phyloP scores from a whole-genome alignment of 495 filamentous ascomycete species.

The Staphylotrichum tortipilum region DNA sequence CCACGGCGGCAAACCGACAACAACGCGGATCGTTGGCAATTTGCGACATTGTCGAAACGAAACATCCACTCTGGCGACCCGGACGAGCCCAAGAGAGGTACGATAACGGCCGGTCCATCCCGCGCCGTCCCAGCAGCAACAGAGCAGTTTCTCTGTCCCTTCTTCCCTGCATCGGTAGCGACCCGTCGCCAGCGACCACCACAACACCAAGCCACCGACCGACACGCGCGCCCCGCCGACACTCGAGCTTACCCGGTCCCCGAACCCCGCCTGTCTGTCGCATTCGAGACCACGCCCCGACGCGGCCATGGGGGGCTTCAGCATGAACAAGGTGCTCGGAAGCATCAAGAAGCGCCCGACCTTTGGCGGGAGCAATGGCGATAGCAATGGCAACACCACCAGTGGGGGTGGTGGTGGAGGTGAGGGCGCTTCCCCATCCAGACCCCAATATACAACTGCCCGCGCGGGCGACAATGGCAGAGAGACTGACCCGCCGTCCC shows the following conservation, averaged over 20 bases:
- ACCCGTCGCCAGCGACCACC: no score
- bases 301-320: conserved; percentile 40
- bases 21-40: not conserved
- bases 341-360: conserved; percentile 40
- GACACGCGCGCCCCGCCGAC: not conserved
- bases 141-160: no score
- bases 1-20: no score
- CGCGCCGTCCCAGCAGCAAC: no score
- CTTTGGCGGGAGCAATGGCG: no score
- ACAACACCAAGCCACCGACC: no score
- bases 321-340: conserved; percentile 48
- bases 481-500: not conserved
- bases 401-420: no score
- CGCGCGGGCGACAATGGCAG: no score
- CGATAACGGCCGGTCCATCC: no score
- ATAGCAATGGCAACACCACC: no score
- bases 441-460: not conserved
- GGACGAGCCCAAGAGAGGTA: no score
- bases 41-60: not conserved
- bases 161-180: no score
- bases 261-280: not conserved
- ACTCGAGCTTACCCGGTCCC: not conserved
- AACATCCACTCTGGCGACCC: not conserved
- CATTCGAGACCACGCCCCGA: not conserved
- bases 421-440: not conserved